Conservation (phyloP, 2,329 filamentous ascomycete genomes). For the Phialemoniopsis sp. region DNA sequence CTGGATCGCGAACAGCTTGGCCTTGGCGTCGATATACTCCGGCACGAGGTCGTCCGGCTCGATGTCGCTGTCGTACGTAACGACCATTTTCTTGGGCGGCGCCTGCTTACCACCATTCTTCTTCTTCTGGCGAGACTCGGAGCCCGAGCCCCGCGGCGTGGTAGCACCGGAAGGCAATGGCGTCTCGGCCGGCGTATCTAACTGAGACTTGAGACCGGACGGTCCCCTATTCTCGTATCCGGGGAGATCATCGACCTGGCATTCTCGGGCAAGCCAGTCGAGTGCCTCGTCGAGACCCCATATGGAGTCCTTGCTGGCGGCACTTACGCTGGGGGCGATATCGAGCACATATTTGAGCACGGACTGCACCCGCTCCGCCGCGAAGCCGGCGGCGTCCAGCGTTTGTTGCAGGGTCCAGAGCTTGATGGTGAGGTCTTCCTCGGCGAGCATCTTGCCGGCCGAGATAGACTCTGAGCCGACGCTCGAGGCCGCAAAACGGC, state of each 20-base stretch:
- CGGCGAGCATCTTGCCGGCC: constrained; percentile 52
- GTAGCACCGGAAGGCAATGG: constrained; percentile 44
- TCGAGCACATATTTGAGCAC: constrained; percentile 64
- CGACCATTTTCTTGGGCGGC: constrained; percentile 34
- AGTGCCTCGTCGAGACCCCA: constrained; percentile 87
- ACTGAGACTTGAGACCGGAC: constrained; percentile 26
- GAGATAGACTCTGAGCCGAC: constrained; percentile 37
- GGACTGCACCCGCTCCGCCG: constrained; percentile 55
- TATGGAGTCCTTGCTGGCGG: constrained; percentile 58
- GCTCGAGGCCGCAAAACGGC: constrained; percentile 50
- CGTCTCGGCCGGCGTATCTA: constrained; percentile 46
- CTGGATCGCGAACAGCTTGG: constrained; percentile 59
- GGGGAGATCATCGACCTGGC: constrained; percentile 63
- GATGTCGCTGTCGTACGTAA: constrained; percentile 64
- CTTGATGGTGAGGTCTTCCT: constrained; percentile 75
- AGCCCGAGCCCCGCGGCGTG: constrained; percentile 39
- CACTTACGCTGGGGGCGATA: constrained; percentile 58
- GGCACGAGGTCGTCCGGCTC: constrained; percentile 73
- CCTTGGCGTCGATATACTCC: constrained; percentile 72
- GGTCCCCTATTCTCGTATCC: constrained; percentile 57
- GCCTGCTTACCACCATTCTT: constrained; percentile 25
- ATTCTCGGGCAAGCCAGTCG: constrained; percentile 85
- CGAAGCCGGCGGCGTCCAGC: constrained; percentile 66
- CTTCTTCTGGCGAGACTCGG: constrained; percentile 22
- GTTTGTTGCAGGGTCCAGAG: constrained; percentile 82